Base-by-base conservation (phyloP, 768 basidiomycete species). In the Coprinopsis strossmayeri region DNA sequence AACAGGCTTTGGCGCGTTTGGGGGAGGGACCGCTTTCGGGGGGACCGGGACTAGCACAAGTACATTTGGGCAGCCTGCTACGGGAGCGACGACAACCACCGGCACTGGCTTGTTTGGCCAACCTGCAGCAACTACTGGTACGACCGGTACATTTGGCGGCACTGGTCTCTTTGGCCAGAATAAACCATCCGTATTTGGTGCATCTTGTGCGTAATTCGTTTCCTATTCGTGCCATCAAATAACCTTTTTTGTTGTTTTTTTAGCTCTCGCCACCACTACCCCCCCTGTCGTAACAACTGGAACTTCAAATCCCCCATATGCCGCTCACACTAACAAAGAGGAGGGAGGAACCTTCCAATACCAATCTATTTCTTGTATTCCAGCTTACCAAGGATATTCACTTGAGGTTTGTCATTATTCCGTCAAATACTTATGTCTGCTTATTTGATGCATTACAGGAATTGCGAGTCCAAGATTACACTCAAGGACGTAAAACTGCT, bases 311-410 rank as follows among this genome's bases (percentile, higher is more conserved):
- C 83, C 89, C 2, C 63, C 77, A 2, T 93, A 83, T 59, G 61
- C 63, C 37, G 65, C 70, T 3, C 79, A 71, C 52, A 61, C 46
- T 28, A 91, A 93, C 59, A 89, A 89, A 56, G 91, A 93, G 49
- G 55, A 69, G 15, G 69, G 45, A 43, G 50, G 66, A 11, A 78
- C 69, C 3, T 69, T 85, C 34, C 84, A 87, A 52, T 95, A 86
- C 63, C 91, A 94, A 64, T 77, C 82, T 30, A 91, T 91, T 46
- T 77, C 83, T 15, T 84, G 83, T 53, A 89, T 86, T 75, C 86
- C 86, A 13, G 74, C 76, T 15, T 95, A 92, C 60, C 66, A 75
- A 50, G 84, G 85, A 34, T 82, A 77, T 52, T 93, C 90, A 18
- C 77, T 88, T 53, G 91, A 84, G 73, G 88, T 81, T 55, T 42